A percentile compares a stretch with the other conserved stretches of the same genome.
phyloP scores from a whole-genome alignment of 2,329 filamentous ascomycete genomes.

The Pseudodiploospora longispora region DNA sequence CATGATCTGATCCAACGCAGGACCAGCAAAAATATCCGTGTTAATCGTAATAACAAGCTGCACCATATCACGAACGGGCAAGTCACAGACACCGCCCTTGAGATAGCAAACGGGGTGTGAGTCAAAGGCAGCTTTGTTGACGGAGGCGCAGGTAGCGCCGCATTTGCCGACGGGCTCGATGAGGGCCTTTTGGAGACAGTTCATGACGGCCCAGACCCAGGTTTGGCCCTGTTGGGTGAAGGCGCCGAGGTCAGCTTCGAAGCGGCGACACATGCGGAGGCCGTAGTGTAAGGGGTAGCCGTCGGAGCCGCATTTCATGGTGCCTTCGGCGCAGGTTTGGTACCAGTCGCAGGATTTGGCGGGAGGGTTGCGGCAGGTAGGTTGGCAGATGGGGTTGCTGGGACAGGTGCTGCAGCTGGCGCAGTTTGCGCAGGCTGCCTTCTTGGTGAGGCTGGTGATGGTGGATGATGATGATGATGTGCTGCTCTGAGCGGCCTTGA shows the following conservation, averaged over 20 bases:
- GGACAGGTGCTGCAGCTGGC: background rate
- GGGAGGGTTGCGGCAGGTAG: conserved; percentile 1
- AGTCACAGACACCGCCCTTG: background rate
- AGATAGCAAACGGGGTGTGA: conserved; percentile 6
- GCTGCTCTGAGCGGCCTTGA: background rate
- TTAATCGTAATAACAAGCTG: background rate
- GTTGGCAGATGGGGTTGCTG: conserved; percentile 2
- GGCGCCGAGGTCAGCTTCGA: conserved; percentile 1
- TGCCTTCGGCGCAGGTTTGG: conserved; percentile 4
- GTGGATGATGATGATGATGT: background rate
- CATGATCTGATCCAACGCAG: background rate
- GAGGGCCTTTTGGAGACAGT: conserved; percentile 5
- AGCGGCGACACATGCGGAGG: conserved; percentile 4
- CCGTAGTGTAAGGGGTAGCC: conserved; percentile 4
- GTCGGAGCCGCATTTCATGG: conserved; percentile 1
- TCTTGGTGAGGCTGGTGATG: background rate
- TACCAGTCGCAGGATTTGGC: conserved; percentile 5
- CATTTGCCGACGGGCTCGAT: conserved; percentile 3
- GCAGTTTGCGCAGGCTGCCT: background rate
- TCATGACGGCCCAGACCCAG: conserved; percentile 8
- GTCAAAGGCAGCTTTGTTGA: conserved; percentile 4
- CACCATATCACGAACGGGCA: background rate
- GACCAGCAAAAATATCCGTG: background rate
- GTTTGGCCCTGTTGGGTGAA: background rate
- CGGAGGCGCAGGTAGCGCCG: conserved; percentile 4